Percentiles rank a stretch among this genome's conserved stretches.
Conservation (phyloP, 345 rosid genomes). For the Viola odorata region DNA sequence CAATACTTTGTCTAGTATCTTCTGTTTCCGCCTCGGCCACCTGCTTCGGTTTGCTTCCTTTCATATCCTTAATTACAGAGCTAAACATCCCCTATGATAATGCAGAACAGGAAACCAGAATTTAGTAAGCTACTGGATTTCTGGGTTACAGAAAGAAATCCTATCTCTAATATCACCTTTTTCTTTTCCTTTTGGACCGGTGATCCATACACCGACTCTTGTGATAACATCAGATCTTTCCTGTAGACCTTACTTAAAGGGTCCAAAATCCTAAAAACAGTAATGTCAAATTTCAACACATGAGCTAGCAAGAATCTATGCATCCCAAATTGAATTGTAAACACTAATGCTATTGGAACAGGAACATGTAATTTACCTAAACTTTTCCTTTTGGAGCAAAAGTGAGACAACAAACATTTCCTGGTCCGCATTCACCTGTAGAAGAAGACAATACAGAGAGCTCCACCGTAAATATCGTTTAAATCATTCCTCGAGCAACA, state of each 20-base stretch:
- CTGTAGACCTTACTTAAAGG: conserved; percentile 49
- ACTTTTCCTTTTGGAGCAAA: conserved; percentile 48
- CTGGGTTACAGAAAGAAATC: neutral
- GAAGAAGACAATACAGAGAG: conserved; percentile 1
- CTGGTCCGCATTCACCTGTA: conserved; percentile 71
- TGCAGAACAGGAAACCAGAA: conserved; percentile 8
- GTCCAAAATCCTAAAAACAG: conserved; percentile 46
- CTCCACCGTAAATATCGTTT: neutral
- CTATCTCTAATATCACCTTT: conserved; percentile 35
- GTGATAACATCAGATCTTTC: conserved; percentile 33
- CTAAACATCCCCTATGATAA: conserved; percentile 75
- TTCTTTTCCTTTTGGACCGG: conserved; percentile 62
- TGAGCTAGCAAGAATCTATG: too few species aligned
- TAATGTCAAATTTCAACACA: neutral
- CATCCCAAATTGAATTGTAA: too few species aligned
- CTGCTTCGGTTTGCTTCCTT: conserved; percentile 52
- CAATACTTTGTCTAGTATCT: conserved; percentile 57
- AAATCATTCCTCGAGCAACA: conserved; percentile 1
- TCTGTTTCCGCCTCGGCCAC: conserved; percentile 49
- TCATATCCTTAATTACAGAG: conserved; percentile 62
- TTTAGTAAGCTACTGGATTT: neutral
- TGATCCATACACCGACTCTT: conserved; percentile 24
- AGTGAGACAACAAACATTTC: conserved; percentile 59
- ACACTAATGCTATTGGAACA: too few species aligned
- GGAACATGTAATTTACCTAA: conserved; percentile 31